A percentile compares a stretch with the other conserved stretches of the same genome.
phyloP scores from a whole-genome alignment of 179 eudicot genomes.

The Vitellaria paradoxa region DNA sequence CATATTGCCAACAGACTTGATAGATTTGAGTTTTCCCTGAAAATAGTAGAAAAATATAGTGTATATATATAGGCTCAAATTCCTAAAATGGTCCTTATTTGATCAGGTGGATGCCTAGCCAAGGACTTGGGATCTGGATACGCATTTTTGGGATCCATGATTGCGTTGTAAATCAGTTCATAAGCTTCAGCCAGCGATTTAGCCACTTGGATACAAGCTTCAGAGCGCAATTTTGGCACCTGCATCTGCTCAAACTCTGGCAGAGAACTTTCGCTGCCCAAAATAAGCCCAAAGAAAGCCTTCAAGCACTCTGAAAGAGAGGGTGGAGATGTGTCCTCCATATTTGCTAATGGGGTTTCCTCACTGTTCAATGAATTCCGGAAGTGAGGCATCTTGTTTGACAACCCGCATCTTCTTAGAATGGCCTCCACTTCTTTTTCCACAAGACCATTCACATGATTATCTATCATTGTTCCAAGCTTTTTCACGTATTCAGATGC shows the following conservation, averaged over 20 bases:
- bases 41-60: neutral
- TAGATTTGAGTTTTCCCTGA: neutral
- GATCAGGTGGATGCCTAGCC: conserved; percentile 97
- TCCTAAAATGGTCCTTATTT: conserved; percentile 95
- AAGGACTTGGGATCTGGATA: conserved; percentile 90
- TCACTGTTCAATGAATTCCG: conserved; percentile 24
- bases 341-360: conserved; percentile 54
- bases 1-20: too few species aligned
- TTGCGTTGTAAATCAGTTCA: conserved; percentile 68
- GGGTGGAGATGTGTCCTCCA: conserved; percentile 73
- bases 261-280: conserved; percentile 79
- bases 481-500: conserved; percentile 78
- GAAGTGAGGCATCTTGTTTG: conserved; percentile 75
- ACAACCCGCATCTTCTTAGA: conserved; percentile 66
- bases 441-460: conserved; percentile 62
- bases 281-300: conserved; percentile 77
- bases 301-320: conserved; percentile 76
- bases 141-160: conserved; percentile 69
- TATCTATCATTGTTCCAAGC: conserved; percentile 62
- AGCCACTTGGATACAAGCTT: conserved; percentile 68
- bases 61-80: conserved; percentile 34
- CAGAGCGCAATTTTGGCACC: conserved; percentile 86
- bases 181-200: conserved; percentile 78
- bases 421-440: conserved; percentile 81
- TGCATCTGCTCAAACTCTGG: conserved; percentile 94